Base-by-base conservation (phyloP, 2,329 filamentous ascomycete genomes). In the Aspergillus hortae region DNA sequence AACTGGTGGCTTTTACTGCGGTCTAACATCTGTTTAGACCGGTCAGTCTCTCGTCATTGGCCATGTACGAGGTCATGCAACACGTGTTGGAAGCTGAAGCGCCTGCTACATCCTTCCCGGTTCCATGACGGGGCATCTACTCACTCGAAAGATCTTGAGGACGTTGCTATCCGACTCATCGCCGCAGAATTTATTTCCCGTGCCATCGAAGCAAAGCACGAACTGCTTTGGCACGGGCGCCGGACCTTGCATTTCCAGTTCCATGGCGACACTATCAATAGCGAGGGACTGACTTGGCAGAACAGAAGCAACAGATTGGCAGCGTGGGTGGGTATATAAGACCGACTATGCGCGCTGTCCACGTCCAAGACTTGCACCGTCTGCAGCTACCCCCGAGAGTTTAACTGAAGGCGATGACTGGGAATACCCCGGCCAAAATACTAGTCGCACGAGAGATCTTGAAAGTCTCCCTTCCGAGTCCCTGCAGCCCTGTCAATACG, bases 111-210 rank as follows among this genome's bases (percentile, higher is more conserved):
- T 23, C 23, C 4, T 23, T 23, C 23, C 23, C 23, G 6, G 23
- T 6, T 6, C 23, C 6, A 23, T 6, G 23, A 23, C 23, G 15
- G 33, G 11, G 33, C 11, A 25, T 46, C 25, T 41, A 61, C 66
- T 62, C 65, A 73, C 72, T 35, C 71, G 71, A 63, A 73, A 76
- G 27, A 76, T 73, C 56, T 74, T 77, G 45, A 77, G 64, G 30
- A 77, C 75, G 63, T 76, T 77, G 61, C 73, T 76, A 56, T 76
- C 74, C 3, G 70, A 70, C 46, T 72, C 67, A 49, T 73, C 74
- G 15, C 74, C 73, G 12, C 63, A 63, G 51, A 73, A 76, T 48
- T 71, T 74, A 51, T 74, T 75, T 4, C 73, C 73, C 0, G 74
- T 76, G 30, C 74, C 74, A 61, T 77, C 67, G 49, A 74, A 74